Conservation (phyloP, 176 grass and related monocot genomes). For the Eragrostis nindensis region DNA sequence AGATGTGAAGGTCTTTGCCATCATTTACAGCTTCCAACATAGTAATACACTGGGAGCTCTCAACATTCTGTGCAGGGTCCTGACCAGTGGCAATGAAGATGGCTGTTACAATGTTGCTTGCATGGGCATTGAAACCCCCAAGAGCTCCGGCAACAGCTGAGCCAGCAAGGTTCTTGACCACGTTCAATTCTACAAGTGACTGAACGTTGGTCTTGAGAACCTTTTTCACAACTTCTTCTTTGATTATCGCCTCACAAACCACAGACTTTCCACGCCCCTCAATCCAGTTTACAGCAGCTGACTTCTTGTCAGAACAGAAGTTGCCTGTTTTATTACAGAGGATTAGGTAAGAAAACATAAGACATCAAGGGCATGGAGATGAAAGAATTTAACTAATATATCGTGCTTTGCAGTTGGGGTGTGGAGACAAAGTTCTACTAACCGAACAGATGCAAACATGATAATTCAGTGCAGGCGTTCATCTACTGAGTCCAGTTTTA, state of each 20-base stretch:
- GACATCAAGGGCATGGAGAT: neutral
- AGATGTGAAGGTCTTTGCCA: conserved; percentile 90
- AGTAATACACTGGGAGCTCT: conserved; percentile 96
- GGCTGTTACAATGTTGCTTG: conserved; percentile 89
- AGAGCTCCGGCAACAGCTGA: conserved; percentile 94
- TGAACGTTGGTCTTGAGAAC: conserved; percentile 93
- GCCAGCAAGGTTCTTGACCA: conserved; percentile 93
- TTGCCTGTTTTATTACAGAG: conserved; percentile 59
- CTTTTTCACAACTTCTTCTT: conserved; percentile 81
- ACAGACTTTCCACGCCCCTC: conserved; percentile 92
- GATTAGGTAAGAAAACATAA: neutral
- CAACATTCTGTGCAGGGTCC: conserved; percentile 94
- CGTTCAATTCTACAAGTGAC: conserved; percentile 81
- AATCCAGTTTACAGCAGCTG: conserved; percentile 96
- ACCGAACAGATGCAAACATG: neutral
- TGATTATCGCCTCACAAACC: conserved; percentile 93
- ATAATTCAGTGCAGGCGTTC: neutral
- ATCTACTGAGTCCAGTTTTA: no score
- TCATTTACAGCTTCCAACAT: conserved; percentile 94
- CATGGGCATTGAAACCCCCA: conserved; percentile 96
- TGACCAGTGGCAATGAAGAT: conserved; percentile 97
- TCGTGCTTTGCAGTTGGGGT: no score
- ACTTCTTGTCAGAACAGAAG: conserved; percentile 96
- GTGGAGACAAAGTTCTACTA: neutral
- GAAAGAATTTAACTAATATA: neutral